A percentile compares a stretch with the other conserved stretches of the same genome.
phyloP scores from a whole-genome alignment of 2,329 filamentous ascomycete species.

The Talaromyces verruculosus region DNA sequence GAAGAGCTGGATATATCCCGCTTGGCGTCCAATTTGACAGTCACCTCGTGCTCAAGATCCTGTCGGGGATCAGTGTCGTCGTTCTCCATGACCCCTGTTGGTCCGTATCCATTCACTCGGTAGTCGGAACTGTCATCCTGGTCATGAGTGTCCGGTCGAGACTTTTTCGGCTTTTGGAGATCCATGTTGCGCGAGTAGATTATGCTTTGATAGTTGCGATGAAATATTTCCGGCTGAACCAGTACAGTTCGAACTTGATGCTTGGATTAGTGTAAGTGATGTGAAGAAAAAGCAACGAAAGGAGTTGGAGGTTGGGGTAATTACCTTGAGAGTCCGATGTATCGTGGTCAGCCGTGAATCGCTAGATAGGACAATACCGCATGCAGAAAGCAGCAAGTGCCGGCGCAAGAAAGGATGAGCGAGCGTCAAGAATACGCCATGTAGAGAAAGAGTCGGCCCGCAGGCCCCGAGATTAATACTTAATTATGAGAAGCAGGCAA shows the following conservation, averaged over 20 bases:
- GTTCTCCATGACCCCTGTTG: constrained; percentile 38
- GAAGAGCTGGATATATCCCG: constrained; percentile 21
- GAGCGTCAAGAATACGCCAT: constrained; percentile 20
- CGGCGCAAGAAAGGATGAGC: constrained; percentile 13
- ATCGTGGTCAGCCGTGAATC: not conserved
- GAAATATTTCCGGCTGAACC: not conserved
- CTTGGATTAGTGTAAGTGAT: constrained; percentile 1
- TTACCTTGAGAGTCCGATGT: not conserved
- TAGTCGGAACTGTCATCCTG: constrained; percentile 41
- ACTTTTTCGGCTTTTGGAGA: constrained; percentile 44
- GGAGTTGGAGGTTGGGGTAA: not conserved
- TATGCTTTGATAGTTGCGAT: constrained; percentile 1
- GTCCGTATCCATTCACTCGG: constrained; percentile 37
- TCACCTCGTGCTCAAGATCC: constrained; percentile 28
- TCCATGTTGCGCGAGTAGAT: constrained; percentile 33
- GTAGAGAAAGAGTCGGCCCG: constrained; percentile 19
- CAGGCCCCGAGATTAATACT: constrained; percentile 15
- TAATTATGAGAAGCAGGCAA: constrained; percentile 1
- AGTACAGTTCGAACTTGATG: constrained; percentile 2
- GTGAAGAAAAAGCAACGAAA: not conserved
- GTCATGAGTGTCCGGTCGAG: constrained; percentile 34
- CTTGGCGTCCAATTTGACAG: constrained; percentile 22
- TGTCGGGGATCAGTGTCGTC: constrained; percentile 36
- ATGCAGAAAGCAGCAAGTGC: constrained; percentile 19
- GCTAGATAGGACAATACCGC: constrained; percentile 11